Evolutionary conservation across 1,284 basidiomycete species (phyloP).

Genomic region (Apiotrichum domesticum): DNA sequence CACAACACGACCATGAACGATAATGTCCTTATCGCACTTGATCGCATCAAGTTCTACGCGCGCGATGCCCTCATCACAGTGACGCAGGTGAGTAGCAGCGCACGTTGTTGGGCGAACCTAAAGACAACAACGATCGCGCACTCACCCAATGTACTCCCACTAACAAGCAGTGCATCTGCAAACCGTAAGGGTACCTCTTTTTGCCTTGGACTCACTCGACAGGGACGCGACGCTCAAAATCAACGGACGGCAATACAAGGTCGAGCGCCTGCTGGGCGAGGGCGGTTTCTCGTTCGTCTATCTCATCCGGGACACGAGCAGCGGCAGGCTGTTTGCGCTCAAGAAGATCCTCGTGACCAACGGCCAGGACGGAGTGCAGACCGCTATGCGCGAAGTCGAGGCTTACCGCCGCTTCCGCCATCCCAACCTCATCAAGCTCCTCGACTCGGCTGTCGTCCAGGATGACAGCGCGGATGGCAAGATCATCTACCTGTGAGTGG

Average conservation of each 20-base stretch:
- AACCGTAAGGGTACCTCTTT: constrained; percentile 32
- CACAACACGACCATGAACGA: constrained; percentile 26
- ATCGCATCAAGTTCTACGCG: constrained; percentile 38
- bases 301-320: constrained; percentile 64
- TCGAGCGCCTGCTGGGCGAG: constrained; percentile 83
- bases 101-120: too few species aligned
- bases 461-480: constrained; percentile 74
- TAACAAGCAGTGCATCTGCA: constrained; percentile 42
- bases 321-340: constrained; percentile 76
- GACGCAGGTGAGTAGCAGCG: constrained; percentile 27
- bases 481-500: constrained; percentile 69
- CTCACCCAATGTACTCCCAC: too few species aligned
- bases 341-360: constrained; percentile 91
- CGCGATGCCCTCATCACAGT: constrained; percentile 32
- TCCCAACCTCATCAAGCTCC: constrained; percentile 49
- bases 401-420: constrained; percentile 85
- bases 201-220: constrained; percentile 2
- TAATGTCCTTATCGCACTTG: constrained; percentile 34
- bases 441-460: constrained; percentile 87
- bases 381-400: constrained; percentile 81
- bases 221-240: constrained; percentile 68
- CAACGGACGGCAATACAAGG: constrained; percentile 85
- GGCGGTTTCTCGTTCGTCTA: constrained; percentile 95
- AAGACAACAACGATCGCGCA: too few species aligned
- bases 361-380: constrained; percentile 49